Conservation (phyloP, 441 rosid genomes). For the Aquilaria agallochum region DNA sequence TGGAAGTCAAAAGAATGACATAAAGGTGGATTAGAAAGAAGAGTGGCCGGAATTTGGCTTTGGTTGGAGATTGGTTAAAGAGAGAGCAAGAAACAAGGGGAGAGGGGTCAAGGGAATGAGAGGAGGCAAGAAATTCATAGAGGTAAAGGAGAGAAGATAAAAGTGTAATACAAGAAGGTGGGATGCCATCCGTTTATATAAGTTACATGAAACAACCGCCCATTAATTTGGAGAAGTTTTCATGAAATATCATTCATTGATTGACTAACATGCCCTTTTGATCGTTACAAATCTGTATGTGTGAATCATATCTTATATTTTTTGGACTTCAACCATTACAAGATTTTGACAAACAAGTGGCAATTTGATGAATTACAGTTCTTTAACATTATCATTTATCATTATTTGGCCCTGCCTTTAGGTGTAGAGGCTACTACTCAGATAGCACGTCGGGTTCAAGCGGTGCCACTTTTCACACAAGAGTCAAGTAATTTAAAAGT, state of each 20-base stretch:
- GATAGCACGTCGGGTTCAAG: too few relatives aligned
- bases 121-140: too few relatives aligned
- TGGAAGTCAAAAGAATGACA: background rate
- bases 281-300: too few relatives aligned
- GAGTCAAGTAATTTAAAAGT: too few relatives aligned
- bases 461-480: too few relatives aligned
- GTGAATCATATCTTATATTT: too few relatives aligned
- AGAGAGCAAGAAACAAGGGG: background rate
- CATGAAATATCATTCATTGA: background rate
- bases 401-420: too few relatives aligned
- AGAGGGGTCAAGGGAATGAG: background rate
- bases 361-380: too few relatives aligned
- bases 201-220: slow-evolving; percentile 6
- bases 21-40: background rate
- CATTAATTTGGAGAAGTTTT: slow-evolving; percentile 1
- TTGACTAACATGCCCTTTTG: slow-evolving; percentile 22
- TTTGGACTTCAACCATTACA: too few relatives aligned
- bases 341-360: too few relatives aligned
- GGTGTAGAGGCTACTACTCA: too few relatives aligned
- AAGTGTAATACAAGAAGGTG: background rate
- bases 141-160: background rate
- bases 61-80: background rate
- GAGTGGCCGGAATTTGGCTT: slow-evolving; percentile 6
- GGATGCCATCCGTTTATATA: slow-evolving; percentile 34
- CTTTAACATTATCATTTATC: too few relatives aligned